Evolutionary conservation across 495 filamentous ascomycete species (phyloP).

Genomic region (Xylaria intraflava): DNA sequence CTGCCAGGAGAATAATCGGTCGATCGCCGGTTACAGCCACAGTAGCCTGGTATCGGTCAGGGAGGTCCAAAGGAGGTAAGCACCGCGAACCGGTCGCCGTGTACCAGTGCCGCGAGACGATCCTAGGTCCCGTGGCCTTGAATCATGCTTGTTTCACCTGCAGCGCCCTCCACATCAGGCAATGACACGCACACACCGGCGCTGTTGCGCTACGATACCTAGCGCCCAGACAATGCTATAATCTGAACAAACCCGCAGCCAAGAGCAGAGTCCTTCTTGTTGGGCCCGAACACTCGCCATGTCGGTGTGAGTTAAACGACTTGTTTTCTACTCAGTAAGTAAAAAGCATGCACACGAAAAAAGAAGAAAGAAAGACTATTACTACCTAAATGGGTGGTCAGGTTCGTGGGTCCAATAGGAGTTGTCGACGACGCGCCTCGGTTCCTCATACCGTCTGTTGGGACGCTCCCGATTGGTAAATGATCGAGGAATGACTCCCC

Average conservation of each 20-base stretch:
- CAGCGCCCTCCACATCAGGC: neutral
- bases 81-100: neutral
- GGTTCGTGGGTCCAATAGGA: neutral
- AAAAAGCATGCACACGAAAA: neutral
- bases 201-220: too few relatives aligned
- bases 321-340: neutral
- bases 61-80: neutral
- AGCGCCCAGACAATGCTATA: too few relatives aligned
- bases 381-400: too few relatives aligned
- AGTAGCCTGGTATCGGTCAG: neutral
- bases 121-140: constrained; percentile 1
- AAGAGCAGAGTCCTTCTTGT: neutral
- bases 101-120: neutral
- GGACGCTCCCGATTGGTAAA: constrained; percentile 1
- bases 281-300: neutral
- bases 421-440: neutral
- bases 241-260: too few relatives aligned
- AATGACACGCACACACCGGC: neutral
- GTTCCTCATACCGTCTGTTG: neutral
- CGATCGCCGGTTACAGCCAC: constrained; percentile 2
- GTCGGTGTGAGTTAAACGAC: neutral
- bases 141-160: constrained; percentile 1
- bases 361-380: neutral
- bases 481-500: neutral
- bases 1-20: neutral